Percentiles rank a stretch among this genome's conserved stretches.
These are phyloP conservation scores for Aspergillus sclerotioniger DNA, from an alignment of 495 filamentous ascomycete genomes.

Conservation along the genomic window DNA sequence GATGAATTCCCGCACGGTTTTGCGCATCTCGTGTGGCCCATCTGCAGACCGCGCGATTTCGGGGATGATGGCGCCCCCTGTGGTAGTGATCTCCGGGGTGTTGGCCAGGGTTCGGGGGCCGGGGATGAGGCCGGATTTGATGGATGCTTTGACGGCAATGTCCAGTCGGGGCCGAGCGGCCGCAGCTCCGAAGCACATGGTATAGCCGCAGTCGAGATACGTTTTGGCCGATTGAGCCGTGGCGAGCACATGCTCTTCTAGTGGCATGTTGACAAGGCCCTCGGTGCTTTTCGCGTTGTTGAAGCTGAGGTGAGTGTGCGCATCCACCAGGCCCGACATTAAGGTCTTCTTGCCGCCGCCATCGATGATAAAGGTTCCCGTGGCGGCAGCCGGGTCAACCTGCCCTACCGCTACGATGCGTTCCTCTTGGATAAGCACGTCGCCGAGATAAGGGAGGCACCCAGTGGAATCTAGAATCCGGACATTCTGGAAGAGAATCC, in stretches of 20 bases:
- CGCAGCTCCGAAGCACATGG: constrained; percentile 53
- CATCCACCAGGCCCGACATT: constrained; percentile 49
- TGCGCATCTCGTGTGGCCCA: constrained; percentile 45
- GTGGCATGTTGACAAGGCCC: constrained; percentile 35
- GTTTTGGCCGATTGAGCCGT: constrained; percentile 42
- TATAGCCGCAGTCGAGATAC: constrained; percentile 46
- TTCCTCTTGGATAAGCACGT: constrained; percentile 45
- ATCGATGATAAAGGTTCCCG: constrained; percentile 28
- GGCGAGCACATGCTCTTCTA: constrained; percentile 50
- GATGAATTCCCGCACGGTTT: constrained; percentile 43
- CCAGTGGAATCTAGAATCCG: constrained; percentile 52
- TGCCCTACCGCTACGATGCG: constrained; percentile 39
- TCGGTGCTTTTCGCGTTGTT: constrained; percentile 39
- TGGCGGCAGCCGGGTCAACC: constrained; percentile 32
- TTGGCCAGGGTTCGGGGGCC: constrained; percentile 51
- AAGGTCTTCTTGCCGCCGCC: constrained; percentile 40
- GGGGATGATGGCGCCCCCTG: constrained; percentile 43
- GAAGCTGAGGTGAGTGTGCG: constrained; percentile 53
- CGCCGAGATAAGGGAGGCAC: constrained; percentile 42
- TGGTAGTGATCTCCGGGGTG: constrained; percentile 46
- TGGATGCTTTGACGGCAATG: constrained; percentile 52
- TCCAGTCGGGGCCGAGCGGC: constrained; percentile 50
- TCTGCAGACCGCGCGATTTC: constrained; percentile 50
- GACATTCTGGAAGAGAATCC: constrained; percentile 46
- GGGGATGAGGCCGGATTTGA: constrained; percentile 53